Conservation (phyloP, 1,139 yeast genomes). For the Casaregolazyma suthepensis region DNA sequence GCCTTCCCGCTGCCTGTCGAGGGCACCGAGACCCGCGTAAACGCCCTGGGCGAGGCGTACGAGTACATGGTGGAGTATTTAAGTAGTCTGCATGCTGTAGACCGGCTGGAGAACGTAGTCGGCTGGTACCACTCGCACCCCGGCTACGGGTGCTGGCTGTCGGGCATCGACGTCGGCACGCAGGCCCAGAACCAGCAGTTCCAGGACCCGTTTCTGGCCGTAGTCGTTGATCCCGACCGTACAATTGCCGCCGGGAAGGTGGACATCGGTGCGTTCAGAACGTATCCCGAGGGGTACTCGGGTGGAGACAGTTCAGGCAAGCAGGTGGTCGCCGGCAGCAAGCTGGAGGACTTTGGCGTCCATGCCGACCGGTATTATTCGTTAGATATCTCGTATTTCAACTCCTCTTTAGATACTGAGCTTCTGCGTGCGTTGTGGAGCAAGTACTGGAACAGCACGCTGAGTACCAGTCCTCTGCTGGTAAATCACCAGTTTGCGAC, state of each 20-base stretch:
- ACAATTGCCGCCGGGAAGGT: slow-evolving; percentile 60
- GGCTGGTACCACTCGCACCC: slow-evolving; percentile 96
- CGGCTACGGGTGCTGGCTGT: slow-evolving; percentile 96
- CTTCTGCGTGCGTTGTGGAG: slow-evolving; percentile 44
- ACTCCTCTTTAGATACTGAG: slow-evolving; percentile 46
- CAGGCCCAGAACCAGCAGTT: slow-evolving; percentile 77
- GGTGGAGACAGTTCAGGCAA: slow-evolving; percentile 8
- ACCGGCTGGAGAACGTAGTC: slow-evolving; percentile 58
- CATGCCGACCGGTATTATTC: slow-evolving; percentile 69
- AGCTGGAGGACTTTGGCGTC: slow-evolving; percentile 59
- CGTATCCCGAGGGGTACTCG: slow-evolving; percentile 48
- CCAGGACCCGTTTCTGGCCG: slow-evolving; percentile 87
- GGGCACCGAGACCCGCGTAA: slow-evolving; percentile 93
- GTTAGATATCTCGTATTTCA: slow-evolving; percentile 58
- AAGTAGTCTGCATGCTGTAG: slow-evolving; percentile 50
- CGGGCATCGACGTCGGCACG: slow-evolving; percentile 86
- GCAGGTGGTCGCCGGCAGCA: slow-evolving; percentile 40
- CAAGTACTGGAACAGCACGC: slow-evolving; percentile 45
- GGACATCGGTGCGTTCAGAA: slow-evolving; percentile 89
- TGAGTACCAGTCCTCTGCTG: slow-evolving; percentile 30
- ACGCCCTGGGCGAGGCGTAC: slow-evolving; percentile 89
- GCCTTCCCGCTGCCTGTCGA: slow-evolving; percentile 86
- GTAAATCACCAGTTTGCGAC: slow-evolving; percentile 33
- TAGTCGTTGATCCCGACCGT: slow-evolving; percentile 79
- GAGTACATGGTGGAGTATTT: slow-evolving; percentile 89